Conservation (phyloP, 176 grass and related monocot genomes). For the Ampelocalamus luodianensis region DNA sequence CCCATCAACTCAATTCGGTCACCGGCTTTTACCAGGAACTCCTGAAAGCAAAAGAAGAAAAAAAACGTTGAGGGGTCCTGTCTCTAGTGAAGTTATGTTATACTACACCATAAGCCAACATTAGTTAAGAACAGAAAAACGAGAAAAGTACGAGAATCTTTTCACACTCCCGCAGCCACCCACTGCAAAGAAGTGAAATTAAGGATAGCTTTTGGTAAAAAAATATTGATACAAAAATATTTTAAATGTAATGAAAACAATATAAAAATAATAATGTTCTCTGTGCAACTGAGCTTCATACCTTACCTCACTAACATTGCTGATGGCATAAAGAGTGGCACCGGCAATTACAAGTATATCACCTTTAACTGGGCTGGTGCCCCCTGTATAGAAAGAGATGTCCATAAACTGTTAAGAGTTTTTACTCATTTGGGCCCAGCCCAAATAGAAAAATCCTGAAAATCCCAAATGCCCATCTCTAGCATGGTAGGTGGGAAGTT, state of each 20-base stretch:
- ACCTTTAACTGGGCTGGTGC: constrained; percentile 64
- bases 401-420: too few species aligned
- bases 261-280: not conserved
- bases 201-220: not conserved
- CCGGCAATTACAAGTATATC: constrained; percentile 64
- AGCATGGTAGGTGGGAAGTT: too few species aligned
- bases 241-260: not conserved
- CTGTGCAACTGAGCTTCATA: constrained; percentile 12
- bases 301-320: constrained; percentile 74
- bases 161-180: not conserved
- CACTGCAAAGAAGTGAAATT: not conserved
- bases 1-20: constrained; percentile 76
- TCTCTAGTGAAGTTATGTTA: constrained; percentile 4
- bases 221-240: constrained; percentile 12
- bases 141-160: not conserved
- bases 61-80: not conserved
- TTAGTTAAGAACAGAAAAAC: not conserved
- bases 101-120: not conserved
- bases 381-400: constrained; percentile 41
- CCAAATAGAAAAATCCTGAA: too few species aligned
- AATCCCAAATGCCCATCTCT: too few species aligned
- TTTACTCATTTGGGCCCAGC: too few species aligned
- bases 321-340: constrained; percentile 70
- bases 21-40: constrained; percentile 63
- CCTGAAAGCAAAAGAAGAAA: constrained; percentile 50